Percentiles rank a stretch among this genome's conserved stretches.
Evolutionary conservation across 2,329 filamentous ascomycete species (phyloP).

Genomic region (Fusarium scirpi): DNA sequence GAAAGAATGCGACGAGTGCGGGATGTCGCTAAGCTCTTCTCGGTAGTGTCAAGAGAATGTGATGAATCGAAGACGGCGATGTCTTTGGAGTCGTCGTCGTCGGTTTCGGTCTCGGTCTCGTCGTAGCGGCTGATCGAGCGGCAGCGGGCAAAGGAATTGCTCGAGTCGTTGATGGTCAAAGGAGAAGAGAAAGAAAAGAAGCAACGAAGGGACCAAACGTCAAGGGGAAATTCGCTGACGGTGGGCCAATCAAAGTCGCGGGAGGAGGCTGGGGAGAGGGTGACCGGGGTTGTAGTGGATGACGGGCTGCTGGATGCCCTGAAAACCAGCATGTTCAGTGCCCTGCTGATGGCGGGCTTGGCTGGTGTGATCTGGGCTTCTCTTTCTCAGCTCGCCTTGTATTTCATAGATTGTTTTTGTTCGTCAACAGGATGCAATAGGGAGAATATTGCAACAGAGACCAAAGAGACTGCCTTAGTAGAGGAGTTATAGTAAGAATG

Average conservation of each 20-base stretch:
- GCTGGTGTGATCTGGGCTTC: constrained; percentile 1
- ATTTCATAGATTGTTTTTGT: constrained; percentile 5
- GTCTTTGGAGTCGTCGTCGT: constrained; percentile 5
- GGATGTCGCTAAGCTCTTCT: constrained; percentile 28
- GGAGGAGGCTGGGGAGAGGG: constrained; percentile 14
- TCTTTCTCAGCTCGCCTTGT: constrained; percentile 24
- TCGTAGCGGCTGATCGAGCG: constrained; percentile 29
- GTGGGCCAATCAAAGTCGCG: constrained; percentile 36
- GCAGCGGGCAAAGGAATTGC: constrained; percentile 36
- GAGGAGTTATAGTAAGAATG: constrained; percentile 9
- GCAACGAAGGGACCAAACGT: constrained; percentile 30
- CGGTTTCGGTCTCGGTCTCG: constrained; percentile 12
- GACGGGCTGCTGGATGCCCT: constrained; percentile 37
- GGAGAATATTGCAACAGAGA: neutral
- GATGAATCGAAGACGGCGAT: neutral
- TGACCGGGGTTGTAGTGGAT: constrained; percentile 30
- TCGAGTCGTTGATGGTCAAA: constrained; percentile 43
- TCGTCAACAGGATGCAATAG: neutral
- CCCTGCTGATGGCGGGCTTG: constrained; percentile 1
- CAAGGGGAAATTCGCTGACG: constrained; percentile 36
- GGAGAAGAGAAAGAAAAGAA: constrained; percentile 39
- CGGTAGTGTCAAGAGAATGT: constrained; percentile 8
- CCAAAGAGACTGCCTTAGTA: neutral
- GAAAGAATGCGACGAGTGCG: constrained; percentile 36
- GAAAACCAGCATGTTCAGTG: constrained; percentile 42